These are phyloP conservation scores for Pythium rhizo-oryzae DNA, from an alignment of 352 stramenopile species.

Conservation along the genomic window DNA sequence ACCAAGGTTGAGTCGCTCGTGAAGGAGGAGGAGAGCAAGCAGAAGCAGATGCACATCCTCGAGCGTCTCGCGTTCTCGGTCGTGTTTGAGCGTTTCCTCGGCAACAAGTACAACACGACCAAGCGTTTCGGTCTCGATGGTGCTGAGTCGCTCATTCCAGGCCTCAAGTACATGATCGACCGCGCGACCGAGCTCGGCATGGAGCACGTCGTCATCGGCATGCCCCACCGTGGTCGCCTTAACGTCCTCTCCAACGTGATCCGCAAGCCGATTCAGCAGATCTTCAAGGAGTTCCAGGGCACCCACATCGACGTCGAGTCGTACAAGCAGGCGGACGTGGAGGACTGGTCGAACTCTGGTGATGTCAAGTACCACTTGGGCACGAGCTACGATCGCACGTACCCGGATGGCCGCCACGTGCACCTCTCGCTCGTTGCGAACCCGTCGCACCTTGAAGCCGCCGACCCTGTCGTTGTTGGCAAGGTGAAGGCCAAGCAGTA, in stretches of 20 bases:
- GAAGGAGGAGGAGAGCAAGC: conserved; percentile 71
- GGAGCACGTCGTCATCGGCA: conserved; percentile 98
- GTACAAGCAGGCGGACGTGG: conserved; percentile 80
- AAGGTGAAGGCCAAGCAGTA: conserved; percentile 96
- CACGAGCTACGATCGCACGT: conserved; percentile 70
- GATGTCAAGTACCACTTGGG: conserved; percentile 90
- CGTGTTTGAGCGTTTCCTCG: conserved; percentile 96
- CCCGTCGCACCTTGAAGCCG: conserved; percentile 98
- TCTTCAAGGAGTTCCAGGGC: conserved; percentile 92
- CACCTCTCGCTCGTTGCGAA: conserved; percentile 95
- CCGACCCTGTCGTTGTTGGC: conserved; percentile 97
- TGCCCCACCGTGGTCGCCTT: conserved; percentile 97
- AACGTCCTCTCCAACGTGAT: conserved; percentile 99
- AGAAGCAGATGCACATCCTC: conserved; percentile 97
- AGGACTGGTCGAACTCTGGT: conserved; percentile 88
- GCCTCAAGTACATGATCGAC: conserved; percentile 96
- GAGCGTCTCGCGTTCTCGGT: conserved; percentile 97
- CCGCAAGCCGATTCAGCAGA: conserved; percentile 95
- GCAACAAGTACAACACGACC: conserved; percentile 99
- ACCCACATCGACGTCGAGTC: conserved; percentile 94
- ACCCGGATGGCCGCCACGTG: conserved; percentile 61
- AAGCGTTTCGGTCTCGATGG: conserved; percentile 99
- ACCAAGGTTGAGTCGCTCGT: conserved; percentile 83
- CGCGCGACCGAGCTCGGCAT: conserved; percentile 94
- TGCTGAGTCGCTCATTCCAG: conserved; percentile 95